Conservation (phyloP, 768 basidiomycete species). For the Boletus pseudo-olivaceus region DNA sequence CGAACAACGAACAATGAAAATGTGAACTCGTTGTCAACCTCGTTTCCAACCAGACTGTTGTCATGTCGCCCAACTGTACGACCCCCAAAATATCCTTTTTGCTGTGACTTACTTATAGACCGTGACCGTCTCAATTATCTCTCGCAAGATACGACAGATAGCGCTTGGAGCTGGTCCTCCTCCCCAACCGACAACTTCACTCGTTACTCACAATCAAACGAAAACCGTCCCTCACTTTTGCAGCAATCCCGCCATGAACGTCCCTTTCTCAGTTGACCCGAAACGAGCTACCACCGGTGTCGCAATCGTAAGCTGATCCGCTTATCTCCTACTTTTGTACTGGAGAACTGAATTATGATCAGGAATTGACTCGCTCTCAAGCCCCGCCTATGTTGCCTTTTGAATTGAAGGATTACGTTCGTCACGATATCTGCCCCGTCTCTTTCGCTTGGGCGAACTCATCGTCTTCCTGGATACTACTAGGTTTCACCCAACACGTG, state of each 20-base stretch:
- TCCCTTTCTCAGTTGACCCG: slow-evolving; percentile 7
- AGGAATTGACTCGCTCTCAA: slow-evolving; percentile 36
- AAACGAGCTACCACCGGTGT: slow-evolving; percentile 21
- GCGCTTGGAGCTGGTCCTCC: slow-evolving; percentile 23
- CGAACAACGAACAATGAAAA: too few species aligned
- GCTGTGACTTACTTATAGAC: not conserved
- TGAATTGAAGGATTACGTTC: slow-evolving; percentile 34
- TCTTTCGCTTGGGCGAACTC: not conserved
- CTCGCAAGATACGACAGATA: not conserved
- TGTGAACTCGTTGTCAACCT: slow-evolving; percentile 6
- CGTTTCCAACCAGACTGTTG: slow-evolving; percentile 15
- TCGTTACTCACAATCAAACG: not conserved
- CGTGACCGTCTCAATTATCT: not conserved
- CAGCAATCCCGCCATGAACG: slow-evolving; percentile 6
- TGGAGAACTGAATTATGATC: not conserved
- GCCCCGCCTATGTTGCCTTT: slow-evolving; percentile 33
- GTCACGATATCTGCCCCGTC: slow-evolving; percentile 21
- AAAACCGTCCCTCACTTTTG: not conserved
- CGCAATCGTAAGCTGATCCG: slow-evolving; percentile 20
- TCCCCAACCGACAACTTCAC: not conserved
- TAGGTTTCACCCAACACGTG: slow-evolving; percentile 46
- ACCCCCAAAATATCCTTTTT: not conserved
- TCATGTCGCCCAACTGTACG: slow-evolving; percentile 13
- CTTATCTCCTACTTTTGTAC: not conserved
- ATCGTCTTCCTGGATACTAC: not conserved